Base-by-base conservation (phyloP, 345 rosid species). In the Salix exigua region DNA sequence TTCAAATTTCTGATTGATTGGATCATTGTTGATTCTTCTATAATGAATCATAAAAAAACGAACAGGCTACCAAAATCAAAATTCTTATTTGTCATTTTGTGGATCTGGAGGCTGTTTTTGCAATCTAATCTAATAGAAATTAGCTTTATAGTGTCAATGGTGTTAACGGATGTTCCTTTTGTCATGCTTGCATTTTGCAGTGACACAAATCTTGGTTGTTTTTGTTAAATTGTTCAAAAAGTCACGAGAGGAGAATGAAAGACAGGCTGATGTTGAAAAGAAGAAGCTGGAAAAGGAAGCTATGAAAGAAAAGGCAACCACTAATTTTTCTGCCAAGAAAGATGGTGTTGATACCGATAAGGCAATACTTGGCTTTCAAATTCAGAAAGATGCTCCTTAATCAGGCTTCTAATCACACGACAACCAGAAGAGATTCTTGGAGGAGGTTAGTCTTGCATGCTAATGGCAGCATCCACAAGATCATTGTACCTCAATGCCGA, bases 261-360 rank as follows among this genome's bases (percentile, higher is more conserved):
- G 78, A 77, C 88, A 64, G 85, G 95, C 96, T 4, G 96, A 93
- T 67, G 98, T 85, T 25, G 99, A 96, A 77, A 96, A 91, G 85
- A 96, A 93, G 89, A 96, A 88, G 76, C 80, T 90, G 77, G 98
- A 93, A 82, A 96, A 89, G 85, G 99, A 93, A 82, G 92, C 96
- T 72, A 79, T 88, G 80, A 95, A 89, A 82, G 97, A 90, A 76
- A 78, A 81, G 74, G 75, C 91, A 71, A 84, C 82, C 7, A 81
- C 79, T 55, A 84, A 83, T 83, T 55, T 66, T 63, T 44, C 84
- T 51, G 74, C 81, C 37, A 95, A 86, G 84, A 91, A 85, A 86
- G 97, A 89, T 26, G 81, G 64, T 63, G n/a, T 72, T 23, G 85
- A 85, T 58, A 55, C 9, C 2, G 88, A 86, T 33, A 83, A 83